Evolutionary conservation across 495 filamentous ascomycete genomes (phyloP), one percentile per base, ranked within the genome.

Genomic region (Margaritispora aquatica): DNA sequence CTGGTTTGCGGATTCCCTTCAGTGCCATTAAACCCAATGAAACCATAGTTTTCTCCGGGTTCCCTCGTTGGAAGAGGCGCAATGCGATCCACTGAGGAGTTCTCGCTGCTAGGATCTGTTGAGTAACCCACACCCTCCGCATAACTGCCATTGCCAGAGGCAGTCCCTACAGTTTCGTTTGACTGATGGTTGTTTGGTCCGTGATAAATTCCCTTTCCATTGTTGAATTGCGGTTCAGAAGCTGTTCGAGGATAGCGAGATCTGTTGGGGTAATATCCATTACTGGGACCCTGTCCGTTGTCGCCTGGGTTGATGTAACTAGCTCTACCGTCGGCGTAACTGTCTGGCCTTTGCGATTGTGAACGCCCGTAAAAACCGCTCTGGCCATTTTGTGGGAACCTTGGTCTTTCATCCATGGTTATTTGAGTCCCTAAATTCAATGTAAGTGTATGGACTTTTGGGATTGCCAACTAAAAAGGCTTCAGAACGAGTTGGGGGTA

Each of bases 81-180:
- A 23, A 84, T 73, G 52, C 88, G 85, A 62, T 96, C 90, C 55
- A 92, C 80, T 2, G 89, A 95, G 73, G 89, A 95, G 72, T 96
- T 95, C 59, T 95, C 84, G 59, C 89, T 94, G 70, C 88, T 95
- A 1, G 90, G 92, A 63, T 96, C 90, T 29, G 89, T 95, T 46
- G 85, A 87, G 67, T 91, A 89, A n/a, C 84, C 87, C 64, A 80
- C 84, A 17, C 84, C 82, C 46, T 94, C 89, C 51, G 74, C 83
- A 51, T 85, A 82, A 51, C 83, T 86, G 31, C 85, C 88, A 52
- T 84, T 87, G 29, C 84, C 87, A 10, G 85, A 85, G 0, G 80
- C 84, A 0, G 88, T 87, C 23, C 86, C 84, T 19, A 92, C 84
- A 5, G 90, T 96, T 67, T 96, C 91, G 63, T 89, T 66, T 19